Conservation (phyloP, 805 yeast species). For the Candida gorgasii region DNA sequence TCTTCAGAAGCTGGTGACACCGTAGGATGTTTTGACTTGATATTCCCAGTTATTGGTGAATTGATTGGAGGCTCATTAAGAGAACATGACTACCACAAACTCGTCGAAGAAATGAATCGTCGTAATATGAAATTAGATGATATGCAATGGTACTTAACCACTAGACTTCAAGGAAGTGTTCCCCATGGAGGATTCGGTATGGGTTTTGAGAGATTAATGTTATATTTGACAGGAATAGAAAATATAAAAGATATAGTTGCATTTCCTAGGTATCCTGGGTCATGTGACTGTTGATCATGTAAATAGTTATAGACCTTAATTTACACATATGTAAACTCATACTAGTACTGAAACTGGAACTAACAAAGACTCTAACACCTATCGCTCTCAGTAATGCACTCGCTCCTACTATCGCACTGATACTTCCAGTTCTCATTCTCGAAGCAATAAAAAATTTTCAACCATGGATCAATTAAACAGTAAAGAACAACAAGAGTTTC, state of each 20-base stretch:
- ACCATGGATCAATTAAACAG: slow-evolving; percentile 92
- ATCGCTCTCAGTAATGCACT: neutral
- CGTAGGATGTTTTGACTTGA: slow-evolving; percentile 86
- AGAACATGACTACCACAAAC: slow-evolving; percentile 58
- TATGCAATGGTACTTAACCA: slow-evolving; percentile 77
- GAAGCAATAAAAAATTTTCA: slow-evolving; percentile 10
- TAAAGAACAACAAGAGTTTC: slow-evolving; percentile 96
- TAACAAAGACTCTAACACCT: neutral
- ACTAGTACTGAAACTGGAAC: no score
- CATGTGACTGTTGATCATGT: slow-evolving; percentile 30
- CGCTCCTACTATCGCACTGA: neutral
- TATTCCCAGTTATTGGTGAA: slow-evolving; percentile 92
- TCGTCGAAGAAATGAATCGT: slow-evolving; percentile 50
- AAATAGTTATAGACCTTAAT: neutral
- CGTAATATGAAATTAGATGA: slow-evolving; percentile 60
- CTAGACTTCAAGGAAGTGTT: slow-evolving; percentile 73
- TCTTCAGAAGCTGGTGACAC: slow-evolving; percentile 45
- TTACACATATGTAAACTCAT: no score
- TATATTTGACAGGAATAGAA: slow-evolving; percentile 69
- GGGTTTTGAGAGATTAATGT: slow-evolving; percentile 85
- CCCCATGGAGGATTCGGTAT: slow-evolving; percentile 98
- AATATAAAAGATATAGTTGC: slow-evolving; percentile 87
- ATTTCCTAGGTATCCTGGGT: slow-evolving; percentile 70
- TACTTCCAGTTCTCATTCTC: no score
- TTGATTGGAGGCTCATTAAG: slow-evolving; percentile 93